Evolutionary conservation across 1,284 basidiomycete genomes (phyloP).

Genomic region (Melanopsichium pennsylvanicum): DNA sequence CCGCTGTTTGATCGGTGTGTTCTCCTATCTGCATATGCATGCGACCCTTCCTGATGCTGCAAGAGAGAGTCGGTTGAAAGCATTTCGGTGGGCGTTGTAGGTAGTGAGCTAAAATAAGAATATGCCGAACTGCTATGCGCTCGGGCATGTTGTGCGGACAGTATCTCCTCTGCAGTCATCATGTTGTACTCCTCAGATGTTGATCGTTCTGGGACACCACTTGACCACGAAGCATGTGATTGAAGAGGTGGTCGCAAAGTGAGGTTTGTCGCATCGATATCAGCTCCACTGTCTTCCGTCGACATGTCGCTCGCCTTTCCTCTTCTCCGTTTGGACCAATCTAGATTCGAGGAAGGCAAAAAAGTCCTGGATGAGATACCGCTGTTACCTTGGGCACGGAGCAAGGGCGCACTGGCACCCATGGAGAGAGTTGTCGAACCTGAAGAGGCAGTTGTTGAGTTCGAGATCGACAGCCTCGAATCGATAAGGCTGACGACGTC

Average conservation of each 20-base stretch:
- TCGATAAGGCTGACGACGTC: constrained; percentile 16
- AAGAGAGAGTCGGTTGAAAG: not conserved
- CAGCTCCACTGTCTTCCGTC: not conserved
- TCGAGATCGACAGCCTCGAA: constrained; percentile 8
- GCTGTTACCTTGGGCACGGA: not conserved
- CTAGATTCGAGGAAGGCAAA: constrained; percentile 8
- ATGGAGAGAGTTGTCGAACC: constrained; percentile 12
- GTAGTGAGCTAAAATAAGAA: constrained; percentile 30
- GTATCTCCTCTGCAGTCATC: constrained; percentile 14
- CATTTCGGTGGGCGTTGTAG: constrained; percentile 18
- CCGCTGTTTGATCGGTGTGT: constrained; percentile 1
- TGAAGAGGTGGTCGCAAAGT: constrained; percentile 4
- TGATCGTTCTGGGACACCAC: not conserved
- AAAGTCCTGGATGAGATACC: constrained; percentile 5
- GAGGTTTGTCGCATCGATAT: constrained; percentile 15
- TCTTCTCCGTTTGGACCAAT: not conserved
- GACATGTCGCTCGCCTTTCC: not conserved
- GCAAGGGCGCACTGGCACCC: not conserved
- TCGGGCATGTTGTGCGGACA: not conserved
- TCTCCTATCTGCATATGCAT: constrained; percentile 6
- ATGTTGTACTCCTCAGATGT: constrained; percentile 12
- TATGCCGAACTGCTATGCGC: constrained; percentile 13
- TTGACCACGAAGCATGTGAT: constrained; percentile 2
- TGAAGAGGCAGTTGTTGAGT: constrained; percentile 15
- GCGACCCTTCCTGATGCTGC: constrained; percentile 5